phyloP scores from a whole-genome alignment of 164 flowering plant species.

The Aristolochia fimbriata region DNA sequence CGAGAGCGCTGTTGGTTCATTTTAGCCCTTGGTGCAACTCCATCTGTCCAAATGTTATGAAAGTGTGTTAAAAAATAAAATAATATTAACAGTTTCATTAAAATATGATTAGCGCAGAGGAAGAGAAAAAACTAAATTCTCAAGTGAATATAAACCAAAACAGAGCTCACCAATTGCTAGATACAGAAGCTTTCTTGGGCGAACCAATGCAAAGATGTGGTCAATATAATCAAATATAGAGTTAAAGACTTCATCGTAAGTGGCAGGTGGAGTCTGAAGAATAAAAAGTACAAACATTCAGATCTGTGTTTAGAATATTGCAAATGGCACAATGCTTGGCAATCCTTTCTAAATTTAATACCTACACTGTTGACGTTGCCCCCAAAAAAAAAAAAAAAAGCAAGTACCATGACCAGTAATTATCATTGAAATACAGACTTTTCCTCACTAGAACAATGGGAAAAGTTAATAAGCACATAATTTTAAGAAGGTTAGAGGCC shows the following conservation, averaged over 20 bases:
- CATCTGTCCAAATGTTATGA: conserved; percentile 40
- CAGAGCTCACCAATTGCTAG: conserved; percentile 79
- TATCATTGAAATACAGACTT: too few species aligned
- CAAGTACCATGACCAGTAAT: too few species aligned
- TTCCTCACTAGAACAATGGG: too few species aligned
- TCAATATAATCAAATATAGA: conserved; percentile 90
- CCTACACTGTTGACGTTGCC: too few species aligned
- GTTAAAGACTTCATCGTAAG: conserved; percentile 78
- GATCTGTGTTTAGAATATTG: too few species aligned
- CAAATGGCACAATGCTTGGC: too few species aligned
- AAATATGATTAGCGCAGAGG: neutral
- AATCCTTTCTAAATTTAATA: too few species aligned
- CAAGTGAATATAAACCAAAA: neutral
- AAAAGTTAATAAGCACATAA: too few species aligned
- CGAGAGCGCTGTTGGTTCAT: conserved; percentile 98
- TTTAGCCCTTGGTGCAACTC: conserved; percentile 99
- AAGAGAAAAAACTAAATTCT: neutral
- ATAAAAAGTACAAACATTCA: neutral
- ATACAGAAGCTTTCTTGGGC: conserved; percentile 90
- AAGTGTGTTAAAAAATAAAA: conserved; percentile 4
- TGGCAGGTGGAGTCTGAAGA: conserved; percentile 82
- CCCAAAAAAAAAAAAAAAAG: too few species aligned
- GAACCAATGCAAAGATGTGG: conserved; percentile 74
- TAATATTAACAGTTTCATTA: neutral
- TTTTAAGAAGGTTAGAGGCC: too few species aligned